These are phyloP conservation scores for Aureobasidium namibiae DNA, from an alignment of 2,329 filamentous ascomycete genomes.

Conservation along the genomic window DNA sequence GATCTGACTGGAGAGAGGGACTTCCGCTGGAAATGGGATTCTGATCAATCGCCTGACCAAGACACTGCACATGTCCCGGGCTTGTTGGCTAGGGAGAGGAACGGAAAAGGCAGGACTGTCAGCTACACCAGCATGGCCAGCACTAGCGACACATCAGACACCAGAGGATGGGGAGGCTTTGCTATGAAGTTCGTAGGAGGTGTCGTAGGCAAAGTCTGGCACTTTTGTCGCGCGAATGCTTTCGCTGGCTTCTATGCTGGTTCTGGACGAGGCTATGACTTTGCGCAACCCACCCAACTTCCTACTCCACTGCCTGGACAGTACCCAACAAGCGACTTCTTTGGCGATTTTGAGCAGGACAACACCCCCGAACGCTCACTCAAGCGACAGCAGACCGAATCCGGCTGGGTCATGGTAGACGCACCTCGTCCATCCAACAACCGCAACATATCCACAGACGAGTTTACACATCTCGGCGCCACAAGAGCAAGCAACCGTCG, in stretches of 20 bases:
- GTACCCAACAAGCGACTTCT: constrained; percentile 44
- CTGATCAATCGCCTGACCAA: constrained; percentile 2
- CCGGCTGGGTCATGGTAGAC: constrained; percentile 42
- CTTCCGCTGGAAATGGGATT: constrained; percentile 26
- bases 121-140: constrained; percentile 14
- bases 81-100: constrained; percentile 27
- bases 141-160: not conserved
- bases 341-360: constrained; percentile 36
- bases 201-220: constrained; percentile 70
- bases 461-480: constrained; percentile 14
- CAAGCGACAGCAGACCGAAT: constrained; percentile 42
- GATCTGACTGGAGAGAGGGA: constrained; percentile 7
- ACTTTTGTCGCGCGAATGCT: constrained; percentile 63
- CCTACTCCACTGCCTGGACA: constrained; percentile 45
- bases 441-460: constrained; percentile 1
- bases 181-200: constrained; percentile 57
- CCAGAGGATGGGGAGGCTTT: constrained; percentile 46
- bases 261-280: constrained; percentile 62
- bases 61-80: constrained; percentile 17
- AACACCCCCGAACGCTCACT: constrained; percentile 35
- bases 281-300: constrained; percentile 30
- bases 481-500: constrained; percentile 25
- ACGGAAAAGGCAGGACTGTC: constrained; percentile 20
- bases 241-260: constrained; percentile 85
- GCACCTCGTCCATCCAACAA: not conserved